Percentiles rank a stretch among this genome's conserved stretches.
These are phyloP conservation scores for Hippophae gyantsensis DNA, from an alignment of 306 rosid species.

Conservation along the genomic window DNA sequence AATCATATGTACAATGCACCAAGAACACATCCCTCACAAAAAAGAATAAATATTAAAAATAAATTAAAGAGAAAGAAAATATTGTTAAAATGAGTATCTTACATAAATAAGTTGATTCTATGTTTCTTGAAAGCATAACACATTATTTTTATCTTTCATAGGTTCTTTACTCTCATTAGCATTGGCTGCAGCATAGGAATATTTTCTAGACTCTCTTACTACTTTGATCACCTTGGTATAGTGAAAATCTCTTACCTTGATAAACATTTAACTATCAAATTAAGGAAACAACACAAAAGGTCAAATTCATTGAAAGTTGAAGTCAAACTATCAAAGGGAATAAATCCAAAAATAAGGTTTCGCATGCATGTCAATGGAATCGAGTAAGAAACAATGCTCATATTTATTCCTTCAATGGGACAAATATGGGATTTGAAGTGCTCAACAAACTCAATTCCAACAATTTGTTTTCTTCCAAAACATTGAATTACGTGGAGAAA, in stretches of 20 bases:
- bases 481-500: slow-evolving; percentile 65
- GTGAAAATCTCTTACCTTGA: neutral
- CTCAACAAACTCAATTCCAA: slow-evolving; percentile 89
- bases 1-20: no score
- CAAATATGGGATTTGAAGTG: slow-evolving; percentile 95
- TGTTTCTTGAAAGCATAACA: no score
- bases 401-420: slow-evolving; percentile 90
- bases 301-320: slow-evolving; percentile 3
- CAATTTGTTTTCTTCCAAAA: slow-evolving; percentile 91
- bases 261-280: neutral
- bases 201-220: no score
- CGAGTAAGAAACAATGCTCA: slow-evolving; percentile 30
- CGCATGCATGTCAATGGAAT: slow-evolving; percentile 5
- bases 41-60: no score
- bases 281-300: slow-evolving; percentile 2
- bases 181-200: no score
- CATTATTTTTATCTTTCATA: no score
- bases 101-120: no score
- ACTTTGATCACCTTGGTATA: no score
- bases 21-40: no score
- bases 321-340: slow-evolving; percentile 6
- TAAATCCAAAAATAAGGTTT: slow-evolving; percentile 9
- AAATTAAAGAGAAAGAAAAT: no score
- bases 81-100: no score
- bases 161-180: no score